Evolutionary conservation across 2,329 filamentous ascomycete genomes (phyloP).

Genomic region (Hypocreales sp.): DNA sequence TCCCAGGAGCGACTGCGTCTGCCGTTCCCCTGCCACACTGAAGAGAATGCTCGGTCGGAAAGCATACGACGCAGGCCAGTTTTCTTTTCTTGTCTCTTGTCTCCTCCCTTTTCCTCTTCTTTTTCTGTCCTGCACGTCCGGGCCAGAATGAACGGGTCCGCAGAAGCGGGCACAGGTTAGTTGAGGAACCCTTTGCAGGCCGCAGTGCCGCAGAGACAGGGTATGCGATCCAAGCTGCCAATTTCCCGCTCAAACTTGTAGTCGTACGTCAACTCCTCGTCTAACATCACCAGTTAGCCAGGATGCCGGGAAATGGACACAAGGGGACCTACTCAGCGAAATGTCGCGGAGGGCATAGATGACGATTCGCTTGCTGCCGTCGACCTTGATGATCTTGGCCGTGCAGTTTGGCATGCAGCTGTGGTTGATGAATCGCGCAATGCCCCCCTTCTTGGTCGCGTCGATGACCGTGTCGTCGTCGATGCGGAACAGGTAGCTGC

Average conservation of each 20-base stretch:
- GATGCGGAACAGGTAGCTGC: constrained; percentile 94
- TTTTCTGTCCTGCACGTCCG: too few relatives aligned
- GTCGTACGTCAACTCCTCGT: constrained; percentile 98
- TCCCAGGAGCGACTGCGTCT: too few relatives aligned
- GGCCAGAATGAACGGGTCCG: too few relatives aligned
- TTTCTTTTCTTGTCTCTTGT: too few relatives aligned
- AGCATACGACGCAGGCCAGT: too few relatives aligned
- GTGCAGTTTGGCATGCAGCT: constrained; percentile 98
- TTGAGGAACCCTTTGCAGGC: constrained; percentile 99
- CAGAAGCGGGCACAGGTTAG: too few relatives aligned
- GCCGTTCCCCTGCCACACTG: too few relatives aligned
- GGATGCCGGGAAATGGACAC: neutral
- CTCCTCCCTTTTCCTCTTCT: too few relatives aligned
- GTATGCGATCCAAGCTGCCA: constrained; percentile 86
- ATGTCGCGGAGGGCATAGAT: constrained; percentile 97
- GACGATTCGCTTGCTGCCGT: constrained; percentile 95
- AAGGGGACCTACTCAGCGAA: constrained; percentile 61
- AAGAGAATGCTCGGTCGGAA: too few relatives aligned
- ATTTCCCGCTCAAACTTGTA: constrained; percentile 99
- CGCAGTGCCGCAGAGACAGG: constrained; percentile 88
- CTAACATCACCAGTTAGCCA: constrained; percentile 32
- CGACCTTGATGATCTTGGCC: constrained; percentile 97
- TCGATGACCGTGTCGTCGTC: constrained; percentile 96
- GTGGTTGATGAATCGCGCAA: constrained; percentile 97
- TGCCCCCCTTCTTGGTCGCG: constrained; percentile 95